phyloP scores from a whole-genome alignment of 2,329 filamentous ascomycete species.

The Curvularia sp. region DNA sequence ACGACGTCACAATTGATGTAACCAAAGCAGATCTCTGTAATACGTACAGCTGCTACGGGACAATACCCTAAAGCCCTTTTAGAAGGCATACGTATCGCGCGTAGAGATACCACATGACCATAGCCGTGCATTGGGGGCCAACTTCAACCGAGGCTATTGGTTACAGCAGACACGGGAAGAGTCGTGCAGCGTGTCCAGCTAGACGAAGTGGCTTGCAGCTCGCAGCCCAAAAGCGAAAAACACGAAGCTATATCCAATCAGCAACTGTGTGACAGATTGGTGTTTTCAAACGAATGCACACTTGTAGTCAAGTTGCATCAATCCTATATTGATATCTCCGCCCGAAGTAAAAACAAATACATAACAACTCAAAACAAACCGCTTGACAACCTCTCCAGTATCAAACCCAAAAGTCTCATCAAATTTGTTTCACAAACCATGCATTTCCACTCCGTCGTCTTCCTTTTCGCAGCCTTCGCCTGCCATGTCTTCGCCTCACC shows the following conservation, averaged over 20 bases:
- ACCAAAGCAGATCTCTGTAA: background rate
- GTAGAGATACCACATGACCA: background rate
- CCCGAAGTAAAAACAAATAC: background rate
- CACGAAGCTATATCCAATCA: background rate
- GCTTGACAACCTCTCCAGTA: background rate
- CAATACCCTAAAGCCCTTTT: too few species aligned
- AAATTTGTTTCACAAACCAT: background rate
- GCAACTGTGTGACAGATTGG: background rate
- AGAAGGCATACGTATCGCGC: too few species aligned
- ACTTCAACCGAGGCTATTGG: background rate
- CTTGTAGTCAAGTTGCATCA: background rate
- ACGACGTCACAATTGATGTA: background rate
- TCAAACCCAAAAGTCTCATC: background rate
- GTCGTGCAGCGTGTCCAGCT: background rate
- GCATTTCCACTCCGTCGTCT: background rate
- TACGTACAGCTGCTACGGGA: background rate
- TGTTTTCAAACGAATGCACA: background rate
- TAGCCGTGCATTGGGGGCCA: background rate
- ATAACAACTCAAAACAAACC: background rate
- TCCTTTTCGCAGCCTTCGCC: background rate
- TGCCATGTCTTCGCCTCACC: background rate
- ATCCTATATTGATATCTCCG: background rate
- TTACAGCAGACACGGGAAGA: background rate
- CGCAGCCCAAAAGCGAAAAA: conserved; percentile 1
- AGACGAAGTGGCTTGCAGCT: background rate